phyloP scores from a whole-genome alignment of 2,329 filamentous ascomycete species.

The Neonectria hederae region DNA sequence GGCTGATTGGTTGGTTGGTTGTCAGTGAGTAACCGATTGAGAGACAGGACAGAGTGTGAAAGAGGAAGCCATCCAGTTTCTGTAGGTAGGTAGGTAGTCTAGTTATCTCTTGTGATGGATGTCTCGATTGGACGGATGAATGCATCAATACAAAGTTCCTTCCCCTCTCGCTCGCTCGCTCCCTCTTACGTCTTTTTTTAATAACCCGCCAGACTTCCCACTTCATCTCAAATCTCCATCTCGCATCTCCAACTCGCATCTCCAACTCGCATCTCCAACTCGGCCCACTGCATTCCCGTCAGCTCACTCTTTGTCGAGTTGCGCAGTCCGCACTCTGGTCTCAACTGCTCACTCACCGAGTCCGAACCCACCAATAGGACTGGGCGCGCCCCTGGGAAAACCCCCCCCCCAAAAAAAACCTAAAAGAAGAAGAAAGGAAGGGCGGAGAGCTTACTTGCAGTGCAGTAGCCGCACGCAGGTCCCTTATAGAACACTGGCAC shows the following conservation, averaged over 20 bases:
- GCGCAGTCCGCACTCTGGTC: not conserved
- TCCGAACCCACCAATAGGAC: not conserved
- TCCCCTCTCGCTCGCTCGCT: not conserved
- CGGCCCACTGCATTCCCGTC: not conserved
- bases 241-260: not conserved
- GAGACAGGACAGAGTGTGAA: not conserved
- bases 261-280: not conserved
- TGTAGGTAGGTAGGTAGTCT: too few species aligned
- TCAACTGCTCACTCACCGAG: not conserved
- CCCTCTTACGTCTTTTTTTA: not conserved
- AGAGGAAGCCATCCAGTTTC: not conserved
- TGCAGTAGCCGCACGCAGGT: not conserved
- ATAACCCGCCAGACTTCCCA: not conserved
- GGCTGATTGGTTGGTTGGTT: not conserved
- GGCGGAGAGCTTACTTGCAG: too few species aligned
- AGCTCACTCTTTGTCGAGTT: not conserved
- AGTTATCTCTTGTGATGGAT: not conserved
- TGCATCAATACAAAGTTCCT: not conserved
- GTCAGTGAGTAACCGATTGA: not conserved
- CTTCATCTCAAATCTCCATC: not conserved
- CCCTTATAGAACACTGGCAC: not conserved
- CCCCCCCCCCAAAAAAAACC: too few species aligned
- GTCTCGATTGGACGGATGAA: slow-evolving; percentile 1
- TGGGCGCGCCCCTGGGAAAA: not conserved
- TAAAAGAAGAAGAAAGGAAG: not conserved